Conservation (phyloP, 345 rosid genomes). For the Corchorus capsularis region DNA sequence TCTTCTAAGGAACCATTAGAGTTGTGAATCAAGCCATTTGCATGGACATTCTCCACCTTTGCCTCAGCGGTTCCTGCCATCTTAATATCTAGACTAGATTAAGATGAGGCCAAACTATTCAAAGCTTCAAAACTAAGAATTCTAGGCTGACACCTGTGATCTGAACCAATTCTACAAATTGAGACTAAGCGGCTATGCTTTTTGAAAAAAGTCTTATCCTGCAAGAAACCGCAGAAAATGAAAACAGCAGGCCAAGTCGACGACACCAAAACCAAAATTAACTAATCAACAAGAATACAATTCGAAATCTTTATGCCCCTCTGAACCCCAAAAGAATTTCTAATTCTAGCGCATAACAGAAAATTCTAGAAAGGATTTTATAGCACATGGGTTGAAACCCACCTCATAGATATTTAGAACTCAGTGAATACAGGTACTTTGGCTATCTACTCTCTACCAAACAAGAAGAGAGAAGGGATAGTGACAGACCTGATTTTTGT, state of each 20-base stretch:
- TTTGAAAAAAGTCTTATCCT: neutral
- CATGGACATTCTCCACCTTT: slow-evolving; percentile 25
- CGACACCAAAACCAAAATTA: slow-evolving; percentile 13
- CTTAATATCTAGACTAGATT: slow-evolving; percentile 16
- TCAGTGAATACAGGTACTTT: neutral
- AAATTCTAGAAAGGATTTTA: neutral
- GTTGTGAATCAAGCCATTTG: slow-evolving; percentile 55
- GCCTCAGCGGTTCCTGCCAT: slow-evolving; percentile 53
- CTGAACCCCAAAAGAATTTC: slow-evolving; percentile 12
- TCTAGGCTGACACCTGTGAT: neutral
- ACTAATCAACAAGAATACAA: slow-evolving; percentile 1
- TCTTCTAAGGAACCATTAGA: slow-evolving; percentile 57
- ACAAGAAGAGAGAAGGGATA: slow-evolving; percentile 9
- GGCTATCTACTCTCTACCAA: neutral
- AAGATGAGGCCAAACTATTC: neutral
- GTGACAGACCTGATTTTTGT: neutral
- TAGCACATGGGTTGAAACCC: slow-evolving; percentile 19
- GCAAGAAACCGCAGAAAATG: slow-evolving; percentile 1
- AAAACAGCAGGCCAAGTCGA: slow-evolving; percentile 17
- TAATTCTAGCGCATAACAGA: neutral
- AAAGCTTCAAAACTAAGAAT: slow-evolving; percentile 21
- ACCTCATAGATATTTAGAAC: slow-evolving; percentile 8
- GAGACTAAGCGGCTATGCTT: neutral
- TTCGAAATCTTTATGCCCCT: slow-evolving; percentile 10
- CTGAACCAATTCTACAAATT: slow-evolving; percentile 18